phyloP scores from a whole-genome alignment of 2,329 filamentous ascomycete genomes.

The Monilinia polystroma region DNA sequence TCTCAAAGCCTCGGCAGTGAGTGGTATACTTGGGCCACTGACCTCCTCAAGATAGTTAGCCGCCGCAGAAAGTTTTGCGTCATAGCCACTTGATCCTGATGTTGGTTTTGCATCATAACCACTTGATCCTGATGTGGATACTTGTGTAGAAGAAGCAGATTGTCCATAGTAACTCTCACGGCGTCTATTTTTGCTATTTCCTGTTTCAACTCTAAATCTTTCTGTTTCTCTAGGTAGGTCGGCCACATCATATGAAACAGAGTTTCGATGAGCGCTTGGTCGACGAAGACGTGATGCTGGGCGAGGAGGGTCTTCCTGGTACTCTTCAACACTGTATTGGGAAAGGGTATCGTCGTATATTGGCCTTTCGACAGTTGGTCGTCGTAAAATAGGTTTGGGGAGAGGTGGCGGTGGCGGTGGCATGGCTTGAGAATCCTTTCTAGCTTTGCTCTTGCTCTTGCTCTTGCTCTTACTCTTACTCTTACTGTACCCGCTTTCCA shows the following conservation, averaged over 20 bases:
- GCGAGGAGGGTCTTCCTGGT: constrained; percentile 19
- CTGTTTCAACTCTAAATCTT: constrained; percentile 30
- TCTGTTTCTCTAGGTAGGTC: constrained; percentile 23
- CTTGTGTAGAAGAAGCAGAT: constrained; percentile 24
- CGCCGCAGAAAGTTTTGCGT: constrained; percentile 48
- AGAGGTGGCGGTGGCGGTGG: constrained; percentile 34
- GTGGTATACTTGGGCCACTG: constrained; percentile 46
- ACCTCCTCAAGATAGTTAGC: constrained; percentile 55
- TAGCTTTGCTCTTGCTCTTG: constrained; percentile 24
- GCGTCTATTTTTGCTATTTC: constrained; percentile 34
- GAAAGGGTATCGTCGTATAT: constrained; percentile 10
- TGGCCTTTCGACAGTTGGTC: constrained; percentile 14
- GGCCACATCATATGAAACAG: constrained; percentile 37
- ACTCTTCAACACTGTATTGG: constrained; percentile 13
- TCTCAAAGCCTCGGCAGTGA: constrained; percentile 56
- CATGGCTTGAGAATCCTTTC: constrained; percentile 34
- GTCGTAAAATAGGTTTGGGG: constrained; percentile 12
- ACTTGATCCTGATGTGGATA: constrained; percentile 21
- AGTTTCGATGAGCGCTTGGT: constrained; percentile 33
- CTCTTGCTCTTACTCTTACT: constrained; percentile 23
- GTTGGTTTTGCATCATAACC: constrained; percentile 46
- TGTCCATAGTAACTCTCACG: constrained; percentile 37
- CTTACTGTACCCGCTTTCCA: constrained; percentile 11
- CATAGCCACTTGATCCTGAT: constrained; percentile 41
- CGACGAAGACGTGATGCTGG: constrained; percentile 28